These are phyloP conservation scores for Priceomyces carsonii DNA, from an alignment of 805 yeast genomes.

Conservation along the genomic window DNA sequence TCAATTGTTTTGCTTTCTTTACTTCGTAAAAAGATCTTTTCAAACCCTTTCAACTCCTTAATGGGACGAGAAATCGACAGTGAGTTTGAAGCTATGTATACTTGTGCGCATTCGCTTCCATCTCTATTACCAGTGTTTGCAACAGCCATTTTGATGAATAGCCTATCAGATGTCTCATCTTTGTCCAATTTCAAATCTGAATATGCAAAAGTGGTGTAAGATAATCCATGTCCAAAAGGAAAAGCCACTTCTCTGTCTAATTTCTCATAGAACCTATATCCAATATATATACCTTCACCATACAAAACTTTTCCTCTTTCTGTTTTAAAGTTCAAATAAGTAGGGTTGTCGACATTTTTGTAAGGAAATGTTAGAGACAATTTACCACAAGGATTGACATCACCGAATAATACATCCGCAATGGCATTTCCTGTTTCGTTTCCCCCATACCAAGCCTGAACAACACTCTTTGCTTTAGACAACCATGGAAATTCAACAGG, in stretches of 20 bases:
- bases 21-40: constrained; percentile 22
- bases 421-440: constrained; percentile 33
- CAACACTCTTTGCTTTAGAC: constrained; percentile 20
- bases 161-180: constrained; percentile 15
- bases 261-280: constrained; percentile 33
- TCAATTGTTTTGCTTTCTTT: constrained; percentile 15
- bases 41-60: constrained; percentile 32
- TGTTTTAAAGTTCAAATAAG: constrained; percentile 29
- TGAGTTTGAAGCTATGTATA: constrained; percentile 20
- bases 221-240: constrained; percentile 35
- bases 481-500: constrained; percentile 36
- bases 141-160: constrained; percentile 18
- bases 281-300: constrained; percentile 34
- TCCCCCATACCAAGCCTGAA: constrained; percentile 40
- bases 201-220: constrained; percentile 26
- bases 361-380: constrained; percentile 25
- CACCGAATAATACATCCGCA: constrained; percentile 35
- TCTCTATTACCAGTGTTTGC: constrained; percentile 23
- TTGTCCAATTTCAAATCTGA: constrained; percentile 13
- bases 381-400: constrained; percentile 32
- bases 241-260: constrained; percentile 25
- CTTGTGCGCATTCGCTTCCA: constrained; percentile 31
- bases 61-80: constrained; percentile 22
- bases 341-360: constrained; percentile 25
- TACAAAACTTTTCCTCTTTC: constrained; percentile 32